A percentile compares a stretch with the other conserved stretches of the same genome.
Conservation (phyloP, 306 rosid species). For the Sesbania bispinosa region DNA sequence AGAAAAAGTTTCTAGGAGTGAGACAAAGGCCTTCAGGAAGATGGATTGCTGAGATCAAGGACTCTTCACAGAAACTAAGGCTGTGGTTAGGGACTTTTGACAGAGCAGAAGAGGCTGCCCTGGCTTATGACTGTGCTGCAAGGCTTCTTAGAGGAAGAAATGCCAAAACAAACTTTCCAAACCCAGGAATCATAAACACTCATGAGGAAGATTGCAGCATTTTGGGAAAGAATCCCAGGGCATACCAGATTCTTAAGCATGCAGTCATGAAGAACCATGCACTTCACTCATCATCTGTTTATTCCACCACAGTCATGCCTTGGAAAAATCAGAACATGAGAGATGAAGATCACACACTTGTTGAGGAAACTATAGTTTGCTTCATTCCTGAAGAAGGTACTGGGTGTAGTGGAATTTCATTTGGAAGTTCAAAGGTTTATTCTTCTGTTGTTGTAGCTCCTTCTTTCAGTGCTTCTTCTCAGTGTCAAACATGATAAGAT, state of each 20-base stretch:
- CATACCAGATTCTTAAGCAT: slow-evolving; percentile 61
- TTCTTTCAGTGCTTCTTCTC: slow-evolving; percentile 63
- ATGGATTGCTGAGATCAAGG: slow-evolving; percentile 95
- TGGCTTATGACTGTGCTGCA: slow-evolving; percentile 83
- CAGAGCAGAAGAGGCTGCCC: slow-evolving; percentile 74
- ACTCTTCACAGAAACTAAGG: slow-evolving; percentile 79
- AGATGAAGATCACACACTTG: slow-evolving; percentile 36
- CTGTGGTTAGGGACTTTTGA: slow-evolving; percentile 91
- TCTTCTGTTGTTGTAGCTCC: slow-evolving; percentile 94
- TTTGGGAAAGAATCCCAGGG: slow-evolving; percentile 67
- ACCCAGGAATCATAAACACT: slow-evolving; percentile 23
- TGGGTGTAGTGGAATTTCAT: slow-evolving; percentile 36
- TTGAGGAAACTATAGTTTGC: slow-evolving; percentile 74
- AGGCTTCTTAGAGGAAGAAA: slow-evolving; percentile 82
- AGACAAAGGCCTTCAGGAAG: slow-evolving; percentile 94
- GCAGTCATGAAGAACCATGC: slow-evolving; percentile 66
- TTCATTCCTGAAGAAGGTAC: slow-evolving; percentile 29
- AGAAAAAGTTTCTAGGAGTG: slow-evolving; percentile 71
- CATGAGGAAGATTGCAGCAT: slow-evolving; percentile 39
- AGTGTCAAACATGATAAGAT: slow-evolving; percentile 14
- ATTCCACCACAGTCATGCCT: slow-evolving; percentile 22
- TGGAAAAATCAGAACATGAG: slow-evolving; percentile 23
- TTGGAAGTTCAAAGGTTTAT: slow-evolving; percentile 81
- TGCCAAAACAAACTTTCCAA: slow-evolving; percentile 79
- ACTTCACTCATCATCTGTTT: slow-evolving; percentile 35